A percentile compares a stretch with the other conserved stretches of the same genome.
phyloP scores from a whole-genome alignment of 2,329 filamentous ascomycete genomes.

The Verticillium dahliae region DNA sequence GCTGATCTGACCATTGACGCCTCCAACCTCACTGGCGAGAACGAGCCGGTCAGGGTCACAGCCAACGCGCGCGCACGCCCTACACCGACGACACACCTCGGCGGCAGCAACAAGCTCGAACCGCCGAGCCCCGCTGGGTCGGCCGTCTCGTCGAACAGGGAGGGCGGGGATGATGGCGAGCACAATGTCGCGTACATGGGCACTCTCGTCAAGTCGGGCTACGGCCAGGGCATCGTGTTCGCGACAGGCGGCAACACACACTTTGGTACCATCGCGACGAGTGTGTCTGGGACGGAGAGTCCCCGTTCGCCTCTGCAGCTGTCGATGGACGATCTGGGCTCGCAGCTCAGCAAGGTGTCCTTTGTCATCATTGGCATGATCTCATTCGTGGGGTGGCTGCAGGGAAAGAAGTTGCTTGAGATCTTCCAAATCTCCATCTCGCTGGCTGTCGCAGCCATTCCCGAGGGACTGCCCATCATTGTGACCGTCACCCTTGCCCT shows the following conservation, averaged over 20 bases:
- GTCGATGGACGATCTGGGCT: slow-evolving; percentile 95
- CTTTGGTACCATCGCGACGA: slow-evolving; percentile 93
- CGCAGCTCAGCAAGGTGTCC: slow-evolving; percentile 93
- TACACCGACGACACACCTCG: slow-evolving; percentile 22
- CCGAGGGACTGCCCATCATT: slow-evolving; percentile 93
- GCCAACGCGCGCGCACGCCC: slow-evolving; percentile 47
- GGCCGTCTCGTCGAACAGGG: slow-evolving; percentile 48
- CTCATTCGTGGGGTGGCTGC: slow-evolving; percentile 80
- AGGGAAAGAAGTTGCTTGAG: slow-evolving; percentile 83
- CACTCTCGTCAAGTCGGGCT: slow-evolving; percentile 87
- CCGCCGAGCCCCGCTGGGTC: slow-evolving; percentile 28
- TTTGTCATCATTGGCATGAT: slow-evolving; percentile 93
- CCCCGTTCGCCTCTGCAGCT: slow-evolving; percentile 89
- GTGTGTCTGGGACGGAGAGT: slow-evolving; percentile 89
- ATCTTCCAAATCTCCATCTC: slow-evolving; percentile 98
- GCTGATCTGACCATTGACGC: slow-evolving; percentile 90
- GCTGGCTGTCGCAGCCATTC: slow-evolving; percentile 90
- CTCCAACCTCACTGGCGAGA: slow-evolving; percentile 94
- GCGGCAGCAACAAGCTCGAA: slow-evolving; percentile 14
- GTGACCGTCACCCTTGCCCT: slow-evolving; percentile 94
- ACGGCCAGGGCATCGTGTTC: slow-evolving; percentile 95
- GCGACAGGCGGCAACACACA: slow-evolving; percentile 90
- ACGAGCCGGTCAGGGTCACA: slow-evolving; percentile 80
- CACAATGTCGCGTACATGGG: slow-evolving; percentile 98
- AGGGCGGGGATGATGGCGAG: slow-evolving; percentile 64